Base-by-base conservation (phyloP, 176 grass and related monocot species). In the Musa troglodytarum region DNA sequence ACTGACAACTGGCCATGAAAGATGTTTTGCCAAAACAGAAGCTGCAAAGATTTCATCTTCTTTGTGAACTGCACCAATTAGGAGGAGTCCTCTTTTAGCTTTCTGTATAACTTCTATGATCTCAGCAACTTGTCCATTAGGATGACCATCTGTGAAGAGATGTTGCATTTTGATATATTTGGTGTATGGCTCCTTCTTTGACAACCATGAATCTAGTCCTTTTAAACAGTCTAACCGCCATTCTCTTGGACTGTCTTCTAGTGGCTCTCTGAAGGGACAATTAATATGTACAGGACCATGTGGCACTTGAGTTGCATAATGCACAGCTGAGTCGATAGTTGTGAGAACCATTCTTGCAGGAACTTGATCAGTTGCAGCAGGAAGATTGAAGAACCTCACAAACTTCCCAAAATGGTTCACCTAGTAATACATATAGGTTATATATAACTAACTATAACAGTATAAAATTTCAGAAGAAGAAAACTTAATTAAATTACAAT, bases 401-500 rank as follows among this genome's bases (percentile, higher is more conserved):
- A 88, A 92, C 49, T 82, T 85, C 55, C 93, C 87, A 81, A 85
- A 97, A 87, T 97, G 93, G 77, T 97, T 97, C 68, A 97, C 87
- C 93, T 97, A 85, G 68, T 81, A 81, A 81, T 80, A 69, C 51
- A 78, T 70, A 50, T 61, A 50, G 19, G 16, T 9, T 50, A 17
- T 13, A 70, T 14, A 53, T 11, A 24, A 54, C 14, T 54, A 49
- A 14, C 50, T 9, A 73, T 28, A 20, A 53, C 5, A 1, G 29
- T 74, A 1, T 17, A 3, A 73, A 12, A 28, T 26, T 66, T 25
- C 64, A 28, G 23, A 51, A 72, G 23, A 51, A 72, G 51, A 52
- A 28, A 9, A 8, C 7, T 23, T 26, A 23, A 25, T 65, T 10
- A 23, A 58, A 65, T 16, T 4, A 4, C 55, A 57, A 57, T 5